Percentiles rank a stretch among this genome's conserved stretches.
phyloP scores from a whole-genome alignment of 768 basidiomycete species.

The Porpolomopsis calyptriformis region DNA sequence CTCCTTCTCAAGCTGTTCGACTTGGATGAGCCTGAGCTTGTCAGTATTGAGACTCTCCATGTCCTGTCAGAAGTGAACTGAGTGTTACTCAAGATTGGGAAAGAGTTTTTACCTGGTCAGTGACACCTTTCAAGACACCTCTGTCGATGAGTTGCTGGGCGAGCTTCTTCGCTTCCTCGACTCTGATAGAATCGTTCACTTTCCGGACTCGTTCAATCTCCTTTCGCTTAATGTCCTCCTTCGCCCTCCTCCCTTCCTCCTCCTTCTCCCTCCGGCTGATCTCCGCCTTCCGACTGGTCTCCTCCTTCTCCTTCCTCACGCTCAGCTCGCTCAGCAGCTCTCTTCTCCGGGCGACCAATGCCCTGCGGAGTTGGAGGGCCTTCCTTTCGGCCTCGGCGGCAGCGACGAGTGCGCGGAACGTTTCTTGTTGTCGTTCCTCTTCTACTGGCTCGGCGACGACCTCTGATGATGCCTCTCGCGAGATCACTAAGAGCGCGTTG shows the following conservation, averaged over 20 bases:
- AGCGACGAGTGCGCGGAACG: constrained; percentile 47
- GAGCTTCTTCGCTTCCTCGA: constrained; percentile 81
- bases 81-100: constrained; percentile 8
- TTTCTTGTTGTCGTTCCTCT: constrained; percentile 43
- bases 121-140: constrained; percentile 53
- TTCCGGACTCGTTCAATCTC: constrained; percentile 55
- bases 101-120: constrained; percentile 52
- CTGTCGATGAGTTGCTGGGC: constrained; percentile 75
- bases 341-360: constrained; percentile 73
- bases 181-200: constrained; percentile 70
- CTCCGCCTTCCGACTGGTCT: constrained; percentile 70
- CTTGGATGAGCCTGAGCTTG: constrained; percentile 79
- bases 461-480: constrained; percentile 33
- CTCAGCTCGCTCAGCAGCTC: constrained; percentile 78
- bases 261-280: constrained; percentile 53
- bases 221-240: constrained; percentile 53
- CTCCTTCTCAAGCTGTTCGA: constrained; percentile 94
- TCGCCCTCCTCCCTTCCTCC: constrained; percentile 48
- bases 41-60: constrained; percentile 80
- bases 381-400: constrained; percentile 68
- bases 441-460: constrained; percentile 31
- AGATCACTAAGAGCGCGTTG: constrained; percentile 50
- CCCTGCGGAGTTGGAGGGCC: constrained; percentile 63
- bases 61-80: constrained; percentile 35
- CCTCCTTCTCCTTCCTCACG: constrained; percentile 82